Percentiles rank a stretch among this genome's conserved stretches.
Conservation (phyloP, 208 protist species). For the Leishmania mexicana region DNA sequence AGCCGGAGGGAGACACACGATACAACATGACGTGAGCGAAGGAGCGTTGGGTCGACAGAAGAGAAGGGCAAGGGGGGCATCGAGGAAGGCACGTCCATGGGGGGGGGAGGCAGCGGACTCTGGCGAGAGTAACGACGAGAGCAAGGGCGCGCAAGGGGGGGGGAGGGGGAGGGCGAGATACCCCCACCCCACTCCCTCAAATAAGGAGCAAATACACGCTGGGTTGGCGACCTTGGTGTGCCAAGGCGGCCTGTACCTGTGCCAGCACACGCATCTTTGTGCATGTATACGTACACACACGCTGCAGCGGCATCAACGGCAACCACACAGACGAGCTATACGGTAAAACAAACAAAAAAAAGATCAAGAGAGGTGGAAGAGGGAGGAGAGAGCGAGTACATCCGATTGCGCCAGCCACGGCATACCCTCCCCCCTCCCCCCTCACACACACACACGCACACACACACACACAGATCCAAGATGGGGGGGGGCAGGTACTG, state of each 20-base stretch:
- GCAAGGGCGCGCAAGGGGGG: not conserved
- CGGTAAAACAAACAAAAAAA: not conserved
- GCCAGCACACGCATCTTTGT: not conserved
- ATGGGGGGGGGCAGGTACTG: not conserved
- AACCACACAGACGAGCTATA: not conserved
- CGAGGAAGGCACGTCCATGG: too few relatives aligned
- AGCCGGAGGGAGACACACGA: not conserved
- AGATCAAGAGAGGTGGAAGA: not conserved
- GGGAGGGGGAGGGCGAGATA: not conserved
- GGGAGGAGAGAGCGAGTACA: not conserved
- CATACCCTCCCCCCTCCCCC: not conserved
- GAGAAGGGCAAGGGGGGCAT: too few relatives aligned
- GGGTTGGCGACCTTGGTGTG: not conserved
- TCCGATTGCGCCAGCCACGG: not conserved
- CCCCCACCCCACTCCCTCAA: not conserved
- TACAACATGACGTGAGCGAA: too few relatives aligned
- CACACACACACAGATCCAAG: not conserved
- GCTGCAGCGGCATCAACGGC: not conserved
- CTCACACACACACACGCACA: not conserved
- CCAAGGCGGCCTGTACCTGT: not conserved
- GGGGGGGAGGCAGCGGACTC: too few relatives aligned
- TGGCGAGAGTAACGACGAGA: too few relatives aligned
- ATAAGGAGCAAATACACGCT: not conserved
- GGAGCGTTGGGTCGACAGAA: too few relatives aligned
- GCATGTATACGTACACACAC: not conserved